Conservation (phyloP, 176 grass and related monocot species). For the Oryza nivara region DNA sequence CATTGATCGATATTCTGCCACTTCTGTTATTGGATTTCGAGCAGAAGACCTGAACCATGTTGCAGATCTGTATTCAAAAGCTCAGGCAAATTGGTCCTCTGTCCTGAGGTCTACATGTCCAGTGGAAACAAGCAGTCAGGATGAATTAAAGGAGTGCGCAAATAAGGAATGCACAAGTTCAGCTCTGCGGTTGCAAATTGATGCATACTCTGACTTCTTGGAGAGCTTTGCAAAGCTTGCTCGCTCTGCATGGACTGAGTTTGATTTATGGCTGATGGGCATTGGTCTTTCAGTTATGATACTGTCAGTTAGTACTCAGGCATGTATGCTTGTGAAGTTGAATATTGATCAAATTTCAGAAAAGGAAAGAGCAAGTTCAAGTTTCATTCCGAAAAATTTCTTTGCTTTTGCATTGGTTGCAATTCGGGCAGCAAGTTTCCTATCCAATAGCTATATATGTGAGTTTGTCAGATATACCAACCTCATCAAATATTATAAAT, state of each 20-base stretch:
- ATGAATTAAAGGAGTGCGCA: slow-evolving; percentile 32
- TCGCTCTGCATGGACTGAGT: slow-evolving; percentile 97
- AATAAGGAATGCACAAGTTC: slow-evolving; percentile 23
- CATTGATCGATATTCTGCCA: slow-evolving; percentile 84
- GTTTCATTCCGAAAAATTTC: slow-evolving; percentile 41
- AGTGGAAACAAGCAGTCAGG: slow-evolving; percentile 36
- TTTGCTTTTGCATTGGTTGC: slow-evolving; percentile 65
- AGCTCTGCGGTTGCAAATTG: slow-evolving; percentile 57
- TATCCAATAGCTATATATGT: slow-evolving; percentile 99
- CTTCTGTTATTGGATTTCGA: slow-evolving; percentile 94
- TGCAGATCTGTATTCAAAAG: slow-evolving; percentile 64
- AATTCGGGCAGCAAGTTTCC: slow-evolving; percentile 86
- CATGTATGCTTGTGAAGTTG: slow-evolving; percentile 48
- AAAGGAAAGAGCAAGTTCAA: slow-evolving; percentile 30
- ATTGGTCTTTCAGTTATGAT: slow-evolving; percentile 73
- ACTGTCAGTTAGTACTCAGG: slow-evolving; percentile 70
- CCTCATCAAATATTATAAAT: slow-evolving; percentile 9
- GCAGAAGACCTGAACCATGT: slow-evolving; percentile 64
- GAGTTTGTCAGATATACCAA: slow-evolving; percentile 57
- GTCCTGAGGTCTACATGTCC: slow-evolving; percentile 42
- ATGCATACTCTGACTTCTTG: slow-evolving; percentile 83
- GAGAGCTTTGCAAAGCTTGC: slow-evolving; percentile 87
- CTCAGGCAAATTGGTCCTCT: slow-evolving; percentile 64
- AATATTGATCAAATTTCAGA: slow-evolving; percentile 36
- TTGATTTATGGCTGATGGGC: slow-evolving; percentile 80